Percentiles rank a stretch among this genome's conserved stretches.
Evolutionary conservation across 192 early-diverging fungal genomes (phyloP).

Genomic region (Thoreauomyces humboldtii): DNA sequence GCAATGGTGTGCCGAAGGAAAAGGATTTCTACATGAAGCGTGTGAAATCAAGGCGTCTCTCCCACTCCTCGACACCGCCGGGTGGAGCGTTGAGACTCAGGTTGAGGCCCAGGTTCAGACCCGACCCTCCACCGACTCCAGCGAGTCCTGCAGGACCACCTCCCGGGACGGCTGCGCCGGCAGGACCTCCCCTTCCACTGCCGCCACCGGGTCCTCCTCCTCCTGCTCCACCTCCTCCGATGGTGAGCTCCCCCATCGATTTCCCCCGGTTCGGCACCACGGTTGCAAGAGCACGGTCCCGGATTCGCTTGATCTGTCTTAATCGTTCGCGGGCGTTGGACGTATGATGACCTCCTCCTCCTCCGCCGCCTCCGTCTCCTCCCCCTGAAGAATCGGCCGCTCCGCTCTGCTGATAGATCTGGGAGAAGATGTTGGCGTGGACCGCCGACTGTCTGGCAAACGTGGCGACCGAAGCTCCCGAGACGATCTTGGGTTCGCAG

Average conservation of each 20-base stretch:
- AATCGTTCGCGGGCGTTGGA: constrained; percentile 88
- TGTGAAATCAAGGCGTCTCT: constrained; percentile 23
- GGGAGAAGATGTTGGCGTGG: constrained; percentile 86
- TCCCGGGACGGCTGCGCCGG: neutral
- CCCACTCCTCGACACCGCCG: constrained; percentile 10
- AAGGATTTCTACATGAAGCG: constrained; percentile 9
- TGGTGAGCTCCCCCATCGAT: neutral
- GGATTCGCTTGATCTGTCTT: constrained; percentile 84
- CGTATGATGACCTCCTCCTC: constrained; percentile 63
- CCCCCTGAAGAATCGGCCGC: neutral
- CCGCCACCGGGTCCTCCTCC: neutral
- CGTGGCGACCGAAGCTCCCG: constrained; percentile 67
- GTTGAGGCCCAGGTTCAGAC: no score
- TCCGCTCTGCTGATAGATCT: constrained; percentile 74
- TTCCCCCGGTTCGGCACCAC: neutral
- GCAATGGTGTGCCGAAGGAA: neutral
- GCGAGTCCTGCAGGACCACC: neutral
- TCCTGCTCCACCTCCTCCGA: neutral
- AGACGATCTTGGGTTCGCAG: constrained; percentile 78
- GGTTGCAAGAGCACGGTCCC: constrained; percentile 40
- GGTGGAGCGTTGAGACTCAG: no score
- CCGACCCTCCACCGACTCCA: no score
- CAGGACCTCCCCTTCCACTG: neutral
- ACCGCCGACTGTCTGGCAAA: constrained; percentile 84
- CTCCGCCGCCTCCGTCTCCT: constrained; percentile 45